Evolutionary conservation across 352 stramenopile species (phyloP), one percentile per base, ranked within the genome.

Genomic region (Globisporangium splendens): DNA sequence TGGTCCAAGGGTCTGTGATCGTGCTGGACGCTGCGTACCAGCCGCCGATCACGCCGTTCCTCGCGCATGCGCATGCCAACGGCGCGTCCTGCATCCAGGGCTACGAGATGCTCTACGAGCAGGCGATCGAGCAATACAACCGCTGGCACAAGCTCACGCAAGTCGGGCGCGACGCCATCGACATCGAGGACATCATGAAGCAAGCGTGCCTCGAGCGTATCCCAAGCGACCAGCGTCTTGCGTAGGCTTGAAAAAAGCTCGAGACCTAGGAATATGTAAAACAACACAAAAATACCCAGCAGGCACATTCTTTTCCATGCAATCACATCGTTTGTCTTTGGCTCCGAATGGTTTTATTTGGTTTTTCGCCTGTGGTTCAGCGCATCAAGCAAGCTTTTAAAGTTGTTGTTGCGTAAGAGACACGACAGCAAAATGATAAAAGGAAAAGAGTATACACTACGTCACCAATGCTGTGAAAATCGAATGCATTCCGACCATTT

Each of bases 11-110:
- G 46, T 79, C 87, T 38, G 65, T 86, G 8, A 76, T 99, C 22
- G 88, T 99, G 38, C 89, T 99, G 67, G 97, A 99, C 61, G 97
- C 97, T 0, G 98, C 98, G 59, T 99, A 99, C 85, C 98, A 98
- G 74, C 96, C 97, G 31, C 95, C 96, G 59, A 73, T 95, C 49
- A 99, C 96, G 13, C 86, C 89, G 24, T 88, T 99, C 21, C 70
- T 99, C 17, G 72, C 69, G 20, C 93, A 99, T 61, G 95, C 94
- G 2, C 61, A 87, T 31, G 75, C 70, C 8, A 73, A 72, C n/a
- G 93, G 91, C 17, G 97, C 86, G 50, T 55, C 77, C 49, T 88
- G 95, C 52, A 92, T 99, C 44, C 88, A 98, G 61, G 97, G 97
- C 50, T 98, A 94, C 21, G 96, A 99, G 65, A 99, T 99, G 97